Evolutionary conservation across 75 land plant genomes (phyloP), one percentile per base, ranked within the genome.

Genomic region (Pinus tabuliformis): DNA sequence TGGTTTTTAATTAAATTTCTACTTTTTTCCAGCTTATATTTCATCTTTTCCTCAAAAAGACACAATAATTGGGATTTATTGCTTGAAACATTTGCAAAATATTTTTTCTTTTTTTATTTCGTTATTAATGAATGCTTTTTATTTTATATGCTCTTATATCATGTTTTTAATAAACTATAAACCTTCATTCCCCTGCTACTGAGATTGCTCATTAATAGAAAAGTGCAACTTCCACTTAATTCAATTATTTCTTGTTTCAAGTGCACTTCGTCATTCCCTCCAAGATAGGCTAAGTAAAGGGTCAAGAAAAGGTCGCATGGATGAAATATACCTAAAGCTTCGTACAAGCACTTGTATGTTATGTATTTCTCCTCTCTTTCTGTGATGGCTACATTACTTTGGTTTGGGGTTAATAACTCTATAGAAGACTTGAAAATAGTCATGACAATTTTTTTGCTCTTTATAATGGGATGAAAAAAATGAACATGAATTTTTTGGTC

Each of bases 211-310:
- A 68, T 42, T 42, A 8, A 42, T n/a, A 68, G 42, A 11, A 42
- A 36, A 18, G 39, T 42, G 14, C 54, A 59, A 20, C 12, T n/a
- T 3, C 16, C 12, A 8, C 6, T n/a, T 1, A 75, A 1, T 39
- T 62, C 54, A 42, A 42, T 5, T 17, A 11, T 60, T 66, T 63
- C 1, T 17, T 59, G 14, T 37, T 75, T 78, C 73, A 97, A 98
- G 95, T 86, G 90, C 99, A 52, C 84, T 97, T 72, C 86, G 99
- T 21, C 98, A 92, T 77, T 92, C 95, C 45, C 85, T 97, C 2
- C 99, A 97, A 78, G 98, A 93, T 14, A 91, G 92, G 78, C 82
- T 97, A 57, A 89, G 92, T 45, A 92, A 83, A 77, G 82, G 83
- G 59, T 79, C 89, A 15, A 87, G 92, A 6, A 89, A 74, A 78